Percentiles rank a stretch among this genome's conserved stretches.
Conservation (phyloP, 768 basidiomycete genomes). For the Boletus rex-veris region DNA sequence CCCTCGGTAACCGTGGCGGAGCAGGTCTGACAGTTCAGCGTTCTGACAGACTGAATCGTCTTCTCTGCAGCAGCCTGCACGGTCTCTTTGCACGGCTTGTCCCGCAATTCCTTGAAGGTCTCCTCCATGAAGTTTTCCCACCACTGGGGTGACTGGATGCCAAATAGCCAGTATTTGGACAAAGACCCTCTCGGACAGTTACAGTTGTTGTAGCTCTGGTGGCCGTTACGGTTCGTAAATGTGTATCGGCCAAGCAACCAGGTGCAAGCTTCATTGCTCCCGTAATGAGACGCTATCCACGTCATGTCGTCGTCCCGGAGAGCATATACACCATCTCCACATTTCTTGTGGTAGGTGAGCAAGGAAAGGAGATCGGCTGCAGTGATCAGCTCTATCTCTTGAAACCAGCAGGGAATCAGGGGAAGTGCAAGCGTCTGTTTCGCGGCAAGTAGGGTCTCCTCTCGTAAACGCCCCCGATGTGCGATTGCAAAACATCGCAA, state of each 20-base stretch:
- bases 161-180: neutral
- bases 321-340: slow-evolving; percentile 7
- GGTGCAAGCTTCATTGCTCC: neutral
- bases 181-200: neutral
- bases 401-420: slow-evolving; percentile 18
- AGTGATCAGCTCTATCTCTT: slow-evolving; percentile 29
- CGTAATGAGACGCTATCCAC: slow-evolving; percentile 18
- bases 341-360: slow-evolving; percentile 21
- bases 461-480: slow-evolving; percentile 16
- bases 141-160: neutral
- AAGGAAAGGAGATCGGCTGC: slow-evolving; percentile 26
- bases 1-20: slow-evolving; percentile 1
- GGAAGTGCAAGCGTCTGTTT: slow-evolving; percentile 27
- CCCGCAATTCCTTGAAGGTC: slow-evolving; percentile 4
- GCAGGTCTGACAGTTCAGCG: neutral
- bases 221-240: neutral
- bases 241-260: slow-evolving; percentile 2
- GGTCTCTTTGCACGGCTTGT: slow-evolving; percentile 19
- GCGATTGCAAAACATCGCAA: slow-evolving; percentile 33
- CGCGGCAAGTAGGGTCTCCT: slow-evolving; percentile 28
- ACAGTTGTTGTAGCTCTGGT: neutral
- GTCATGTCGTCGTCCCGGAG: neutral
- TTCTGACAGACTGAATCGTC: neutral
- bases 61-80: slow-evolving; percentile 1
- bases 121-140: slow-evolving; percentile 19